Base-by-base conservation (phyloP, 2,329 filamentous ascomycete species). In the Cladosporium sp. region DNA sequence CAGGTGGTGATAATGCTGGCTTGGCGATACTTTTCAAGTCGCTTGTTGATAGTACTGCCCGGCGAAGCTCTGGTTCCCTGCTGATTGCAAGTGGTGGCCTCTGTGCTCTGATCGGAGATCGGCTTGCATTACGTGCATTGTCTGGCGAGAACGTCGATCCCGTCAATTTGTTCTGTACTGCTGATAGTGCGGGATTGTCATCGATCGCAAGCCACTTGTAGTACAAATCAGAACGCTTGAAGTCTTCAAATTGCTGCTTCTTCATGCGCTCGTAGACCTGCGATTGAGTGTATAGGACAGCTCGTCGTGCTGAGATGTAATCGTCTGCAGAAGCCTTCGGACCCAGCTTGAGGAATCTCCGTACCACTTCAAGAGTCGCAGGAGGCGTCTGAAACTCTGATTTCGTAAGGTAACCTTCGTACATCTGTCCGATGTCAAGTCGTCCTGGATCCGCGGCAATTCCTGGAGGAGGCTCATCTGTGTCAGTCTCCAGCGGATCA, bases 131-230 rank as follows among this genome's bases (percentile, higher is more conserved):
- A 5, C 41, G 41, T 26, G 69, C 59, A 55, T 65, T 67, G 3
- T 68, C 68, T 21, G 69, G 67, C 18, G 69, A 71, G 10, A 71
- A 59, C 3, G 36, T 61, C 4, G 69, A 47, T 21, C 65, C 66
- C 36, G 54, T 59, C 47, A 69, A 66, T 61, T 61, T 64, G 24
- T 64, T 65, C 51, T 67, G 65, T 4, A 68, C 49, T 49, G 77
- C 73, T 14, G 76, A 66, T 66, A 77, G 74, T 6, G 80, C 77
- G 5, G 72, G 70, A 55, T 71, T 70, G 62, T 97, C 93, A 73
- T 96, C 92, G 14, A 94, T 91, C 8, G 94, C 92, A 1, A 99
- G 84, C 76, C 93, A 97, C 77, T 99, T 99, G 82, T 95, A 98
- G 77, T 93, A 99, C 0, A 99, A 79, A 74, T 98, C 95, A 0